Conservation (phyloP, 2,329 filamentous ascomycete species). For the Trichoderma guizhouense region DNA sequence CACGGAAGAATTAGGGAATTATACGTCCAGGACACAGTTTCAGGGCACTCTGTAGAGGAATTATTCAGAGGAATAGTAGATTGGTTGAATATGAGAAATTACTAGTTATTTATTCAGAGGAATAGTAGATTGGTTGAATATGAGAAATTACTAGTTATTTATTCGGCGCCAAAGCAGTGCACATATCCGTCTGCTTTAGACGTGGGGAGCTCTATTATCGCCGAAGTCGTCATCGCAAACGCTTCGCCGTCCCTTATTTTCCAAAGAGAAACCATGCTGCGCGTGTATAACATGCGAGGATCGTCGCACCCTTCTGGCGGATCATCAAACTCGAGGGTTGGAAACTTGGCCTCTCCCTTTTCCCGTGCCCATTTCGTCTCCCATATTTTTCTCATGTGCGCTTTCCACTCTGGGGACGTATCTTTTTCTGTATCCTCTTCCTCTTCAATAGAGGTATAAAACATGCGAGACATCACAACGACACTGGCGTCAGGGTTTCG, state of each 20-base stretch:
- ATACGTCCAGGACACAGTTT: background rate
- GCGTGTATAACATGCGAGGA: background rate
- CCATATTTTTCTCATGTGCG: background rate
- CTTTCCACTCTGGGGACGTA: background rate
- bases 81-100: background rate
- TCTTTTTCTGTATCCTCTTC: background rate
- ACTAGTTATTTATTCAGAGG: background rate
- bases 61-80: background rate
- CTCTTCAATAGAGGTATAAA: background rate
- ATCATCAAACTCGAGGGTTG: background rate
- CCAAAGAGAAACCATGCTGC: background rate
- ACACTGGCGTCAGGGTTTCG: background rate
- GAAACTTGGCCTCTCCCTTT: slow-evolving; percentile 5
- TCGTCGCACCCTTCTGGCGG: background rate
- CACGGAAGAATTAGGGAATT: background rate
- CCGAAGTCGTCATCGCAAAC: slow-evolving; percentile 4
- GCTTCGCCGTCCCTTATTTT: background rate
- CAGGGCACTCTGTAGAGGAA: background rate
- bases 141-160: background rate
- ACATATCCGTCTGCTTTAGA: background rate
- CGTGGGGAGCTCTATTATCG: slow-evolving; percentile 4
- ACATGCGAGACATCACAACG: slow-evolving; percentile 2
- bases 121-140: background rate
- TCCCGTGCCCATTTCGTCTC: background rate
- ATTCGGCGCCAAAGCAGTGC: background rate